Base-by-base conservation (phyloP, 2,329 filamentous ascomycete species). In the Fusarium mexicanum region DNA sequence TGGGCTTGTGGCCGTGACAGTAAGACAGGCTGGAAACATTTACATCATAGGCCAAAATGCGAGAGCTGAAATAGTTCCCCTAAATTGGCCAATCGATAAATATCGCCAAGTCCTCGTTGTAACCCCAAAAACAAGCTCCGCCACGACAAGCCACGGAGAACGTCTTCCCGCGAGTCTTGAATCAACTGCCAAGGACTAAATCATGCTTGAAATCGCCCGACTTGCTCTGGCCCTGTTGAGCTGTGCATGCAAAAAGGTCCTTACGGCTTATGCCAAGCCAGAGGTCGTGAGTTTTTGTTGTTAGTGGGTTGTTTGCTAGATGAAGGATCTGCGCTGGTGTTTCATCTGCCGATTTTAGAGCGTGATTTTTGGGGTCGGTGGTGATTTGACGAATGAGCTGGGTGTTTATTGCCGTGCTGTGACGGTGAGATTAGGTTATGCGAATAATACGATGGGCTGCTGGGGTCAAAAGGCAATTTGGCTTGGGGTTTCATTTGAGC, bases 1-100 rank as follows among this genome's bases (percentile, higher is more conserved):
- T 51, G 2, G 8, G 6, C 8, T 35, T 35, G 1, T 6, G 4
- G 6, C 9, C 13, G 2, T 2, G 3, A 20, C 6, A 20, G 4
- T 9, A 24, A 20, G 31, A 20, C 1, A 33, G n/a, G n/a, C n/a
- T n/a, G n/a, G n/a, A n/a, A n/a, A n/a, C n/a, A n/a, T n/a, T 3
- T 51, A 6, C 11, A 37, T 18, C 18, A 33, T 31, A 57, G 53
- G 53, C 12, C 11, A 24, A 3, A 24, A n/a, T 20, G 13, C 9
- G 12, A 38, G 16, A 31, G 33, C 16, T 38, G 26, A 38, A n/a
- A 26, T 4, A 26, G 0, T 1, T 38, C 2, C 8, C 20, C 1
- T 1, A 0, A 16, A 51, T 51, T 22, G 10, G 13, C 33, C 44
- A 53, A n/a, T 51, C 0, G 44, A 40, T 24, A 14, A 18, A 38